These are phyloP conservation scores for Hondaea fermentalgiana DNA, from an alignment of 108 stramenopile species.

Conservation along the genomic window DNA sequence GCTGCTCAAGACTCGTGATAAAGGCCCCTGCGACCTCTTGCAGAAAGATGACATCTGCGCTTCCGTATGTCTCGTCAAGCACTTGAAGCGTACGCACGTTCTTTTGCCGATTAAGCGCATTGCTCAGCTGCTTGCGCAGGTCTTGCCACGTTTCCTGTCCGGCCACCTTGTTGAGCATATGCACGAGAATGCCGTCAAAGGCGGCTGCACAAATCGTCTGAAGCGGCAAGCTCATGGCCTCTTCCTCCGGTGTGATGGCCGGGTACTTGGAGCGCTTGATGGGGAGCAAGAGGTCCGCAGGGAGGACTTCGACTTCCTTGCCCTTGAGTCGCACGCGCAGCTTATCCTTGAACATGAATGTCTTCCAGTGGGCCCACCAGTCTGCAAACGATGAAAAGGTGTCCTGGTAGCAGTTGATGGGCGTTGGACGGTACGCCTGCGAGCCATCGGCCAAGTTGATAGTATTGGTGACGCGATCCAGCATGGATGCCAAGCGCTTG, in stretches of 20 bases:
- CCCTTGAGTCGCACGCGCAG: neutral
- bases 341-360: constrained; percentile 65
- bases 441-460: constrained; percentile 54
- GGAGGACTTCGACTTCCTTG: constrained; percentile 41
- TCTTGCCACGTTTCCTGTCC: constrained; percentile 65
- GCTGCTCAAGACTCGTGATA: constrained; percentile 56
- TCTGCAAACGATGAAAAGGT: constrained; percentile 52
- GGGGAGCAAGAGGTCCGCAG: constrained; percentile 67
- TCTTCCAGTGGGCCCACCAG: constrained; percentile 82
- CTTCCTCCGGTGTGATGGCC: constrained; percentile 71
- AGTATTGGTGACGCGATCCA: constrained; percentile 84
- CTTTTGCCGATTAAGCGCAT: constrained; percentile 69
- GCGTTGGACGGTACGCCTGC: constrained; percentile 71
- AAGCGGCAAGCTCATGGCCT: constrained; percentile 68
- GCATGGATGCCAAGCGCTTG: constrained; percentile 86
- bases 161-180: constrained; percentile 78
- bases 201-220: constrained; percentile 80
- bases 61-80: constrained; percentile 61
- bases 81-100: constrained; percentile 74
- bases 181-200: constrained; percentile 82
- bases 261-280: constrained; percentile 82
- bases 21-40: constrained; percentile 79
- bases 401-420: constrained; percentile 84
- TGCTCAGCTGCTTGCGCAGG: constrained; percentile 71
- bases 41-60: constrained; percentile 76